Percentiles rank a stretch among this genome's conserved stretches.
These are phyloP conservation scores for Lactifluus volemus DNA, from an alignment of 768 basidiomycete genomes.

Conservation along the genomic window DNA sequence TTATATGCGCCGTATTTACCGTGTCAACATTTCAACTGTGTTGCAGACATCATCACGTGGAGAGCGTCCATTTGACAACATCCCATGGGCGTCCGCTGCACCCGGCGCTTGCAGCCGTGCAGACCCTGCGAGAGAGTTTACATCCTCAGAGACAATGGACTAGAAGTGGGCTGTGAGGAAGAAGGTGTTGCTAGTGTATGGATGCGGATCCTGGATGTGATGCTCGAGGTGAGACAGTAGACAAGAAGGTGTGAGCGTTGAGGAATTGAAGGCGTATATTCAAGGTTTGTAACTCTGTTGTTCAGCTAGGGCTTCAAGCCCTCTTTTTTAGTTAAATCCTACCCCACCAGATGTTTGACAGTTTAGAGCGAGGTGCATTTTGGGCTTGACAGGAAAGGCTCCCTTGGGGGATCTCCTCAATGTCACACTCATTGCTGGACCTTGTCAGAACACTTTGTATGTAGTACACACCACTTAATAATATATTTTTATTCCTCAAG, in stretches of 20 bases:
- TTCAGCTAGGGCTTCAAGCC: background rate
- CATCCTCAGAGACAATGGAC: slow-evolving; percentile 65
- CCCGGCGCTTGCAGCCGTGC: slow-evolving; percentile 55
- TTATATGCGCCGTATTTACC: background rate
- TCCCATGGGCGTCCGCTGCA: slow-evolving; percentile 40
- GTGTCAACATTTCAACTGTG: background rate
- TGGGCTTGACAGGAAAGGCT: background rate
- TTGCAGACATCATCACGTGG: slow-evolving; percentile 62
- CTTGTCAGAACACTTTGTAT: background rate
- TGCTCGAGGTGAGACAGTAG: slow-evolving; percentile 1
- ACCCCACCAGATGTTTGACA: too few species aligned
- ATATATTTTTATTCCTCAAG: slow-evolving; percentile 16
- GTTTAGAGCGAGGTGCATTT: background rate
- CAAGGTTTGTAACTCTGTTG: background rate
- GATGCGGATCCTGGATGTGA: slow-evolving; percentile 52
- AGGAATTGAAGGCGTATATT: slow-evolving; percentile 8
- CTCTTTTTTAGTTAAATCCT: too few species aligned
- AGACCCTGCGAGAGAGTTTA: slow-evolving; percentile 63
- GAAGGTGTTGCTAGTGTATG: slow-evolving; percentile 57
- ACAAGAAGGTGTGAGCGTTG: slow-evolving; percentile 1
- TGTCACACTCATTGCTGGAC: background rate
- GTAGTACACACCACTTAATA: background rate
- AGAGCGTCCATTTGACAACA: slow-evolving; percentile 60
- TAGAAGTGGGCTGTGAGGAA: slow-evolving; percentile 71
- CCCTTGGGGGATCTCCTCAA: background rate